Conservation (phyloP, 768 basidiomycete species). For the Serpula lacrymans region DNA sequence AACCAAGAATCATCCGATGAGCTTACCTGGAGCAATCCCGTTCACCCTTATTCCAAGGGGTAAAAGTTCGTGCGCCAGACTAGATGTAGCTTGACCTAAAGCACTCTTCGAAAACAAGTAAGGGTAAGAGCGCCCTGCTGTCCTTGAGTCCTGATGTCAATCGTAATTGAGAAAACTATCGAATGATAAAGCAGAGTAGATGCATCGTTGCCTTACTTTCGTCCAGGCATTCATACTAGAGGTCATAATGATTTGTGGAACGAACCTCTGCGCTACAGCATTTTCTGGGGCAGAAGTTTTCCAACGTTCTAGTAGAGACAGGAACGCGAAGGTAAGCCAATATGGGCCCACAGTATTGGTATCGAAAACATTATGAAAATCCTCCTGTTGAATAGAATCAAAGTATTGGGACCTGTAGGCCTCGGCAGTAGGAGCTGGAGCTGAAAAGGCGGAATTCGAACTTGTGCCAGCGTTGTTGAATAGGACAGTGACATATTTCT, state of each 20-base stretch:
- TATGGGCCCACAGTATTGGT: slow-evolving; percentile 33
- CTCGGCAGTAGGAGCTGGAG: slow-evolving; percentile 15
- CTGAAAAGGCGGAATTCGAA: slow-evolving; percentile 7
- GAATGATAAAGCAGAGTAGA: not conserved
- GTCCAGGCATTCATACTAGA: slow-evolving; percentile 37
- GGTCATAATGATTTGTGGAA: slow-evolving; percentile 34
- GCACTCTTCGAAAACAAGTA: slow-evolving; percentile 35
- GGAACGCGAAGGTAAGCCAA: slow-evolving; percentile 42
- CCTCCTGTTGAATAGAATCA: slow-evolving; percentile 22
- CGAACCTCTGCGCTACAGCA: slow-evolving; percentile 18
- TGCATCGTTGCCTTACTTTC: slow-evolving; percentile 16
- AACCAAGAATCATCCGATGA: not conserved
- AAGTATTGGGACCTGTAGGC: slow-evolving; percentile 26
- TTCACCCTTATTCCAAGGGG: slow-evolving; percentile 33
- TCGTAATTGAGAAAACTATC: not conserved
- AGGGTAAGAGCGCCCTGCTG: slow-evolving; percentile 24
- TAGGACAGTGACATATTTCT: slow-evolving; percentile 28
- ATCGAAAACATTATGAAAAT: slow-evolving; percentile 20
- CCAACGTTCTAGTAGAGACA: slow-evolving; percentile 37
- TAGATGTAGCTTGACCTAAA: slow-evolving; percentile 27
- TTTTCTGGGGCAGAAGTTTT: slow-evolving; percentile 15
- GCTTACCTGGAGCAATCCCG: slow-evolving; percentile 27
- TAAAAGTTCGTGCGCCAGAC: slow-evolving; percentile 33
- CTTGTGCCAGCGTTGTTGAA: slow-evolving; percentile 32
- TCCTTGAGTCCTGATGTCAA: slow-evolving; percentile 23